Conservation (phyloP, 345 rosid genomes). For the Euphorbia pulcherrima region DNA sequence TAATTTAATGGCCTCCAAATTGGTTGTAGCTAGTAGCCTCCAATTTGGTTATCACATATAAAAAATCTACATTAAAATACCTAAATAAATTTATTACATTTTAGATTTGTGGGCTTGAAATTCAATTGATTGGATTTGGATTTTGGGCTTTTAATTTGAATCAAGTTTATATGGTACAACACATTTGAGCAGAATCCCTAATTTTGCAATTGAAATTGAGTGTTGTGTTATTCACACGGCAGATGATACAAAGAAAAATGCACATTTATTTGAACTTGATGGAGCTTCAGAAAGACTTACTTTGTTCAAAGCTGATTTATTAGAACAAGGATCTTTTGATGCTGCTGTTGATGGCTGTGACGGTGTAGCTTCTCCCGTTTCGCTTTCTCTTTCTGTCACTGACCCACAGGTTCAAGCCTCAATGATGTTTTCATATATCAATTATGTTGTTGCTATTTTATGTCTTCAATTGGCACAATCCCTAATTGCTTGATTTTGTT, state of each 20-base stretch:
- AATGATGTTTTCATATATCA: too few species aligned
- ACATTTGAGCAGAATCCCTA: background rate
- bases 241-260: conserved; percentile 21
- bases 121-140: too few species aligned
- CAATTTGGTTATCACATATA: too few species aligned
- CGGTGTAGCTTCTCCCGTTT: conserved; percentile 22
- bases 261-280: conserved; percentile 16
- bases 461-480: too few species aligned
- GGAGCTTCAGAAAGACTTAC: conserved; percentile 20
- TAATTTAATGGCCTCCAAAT: too few species aligned
- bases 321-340: conserved; percentile 19
- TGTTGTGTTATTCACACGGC: background rate
- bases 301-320: conserved; percentile 16
- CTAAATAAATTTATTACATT: too few species aligned
- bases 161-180: too few species aligned
- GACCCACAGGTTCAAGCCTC: conserved; percentile 26
- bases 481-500: background rate
- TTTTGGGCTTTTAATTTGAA: too few species aligned
- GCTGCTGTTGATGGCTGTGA: conserved; percentile 19
- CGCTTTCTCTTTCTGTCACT: background rate
- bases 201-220: background rate
- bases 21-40: too few species aligned
- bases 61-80: too few species aligned
- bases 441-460: too few species aligned
- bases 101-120: too few species aligned